phyloP scores from a whole-genome alignment of 768 basidiomycete genomes.

The Pisolithus sp. region DNA sequence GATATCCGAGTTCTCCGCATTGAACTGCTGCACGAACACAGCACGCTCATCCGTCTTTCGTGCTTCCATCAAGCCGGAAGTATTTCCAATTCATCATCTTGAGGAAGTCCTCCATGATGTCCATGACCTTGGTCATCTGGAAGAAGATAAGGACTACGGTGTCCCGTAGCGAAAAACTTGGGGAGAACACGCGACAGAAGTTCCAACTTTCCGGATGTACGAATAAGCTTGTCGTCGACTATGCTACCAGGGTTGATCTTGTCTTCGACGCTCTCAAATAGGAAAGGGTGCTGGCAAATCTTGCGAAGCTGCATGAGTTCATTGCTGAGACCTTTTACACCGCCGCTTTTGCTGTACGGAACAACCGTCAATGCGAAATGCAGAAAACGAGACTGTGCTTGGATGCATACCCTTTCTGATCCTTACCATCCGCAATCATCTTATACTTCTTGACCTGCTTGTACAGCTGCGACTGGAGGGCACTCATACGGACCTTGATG shows the following conservation, averaged over 20 bases:
- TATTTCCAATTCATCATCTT: constrained; percentile 82
- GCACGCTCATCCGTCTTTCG: constrained; percentile 95
- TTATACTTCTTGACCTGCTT: constrained; percentile 98
- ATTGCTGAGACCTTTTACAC: constrained; percentile 87
- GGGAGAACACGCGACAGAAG: constrained; percentile 86
- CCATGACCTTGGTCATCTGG: constrained; percentile 99
- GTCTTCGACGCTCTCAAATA: constrained; percentile 93
- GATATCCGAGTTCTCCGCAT: constrained; percentile 81
- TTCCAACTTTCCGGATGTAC: constrained; percentile 91
- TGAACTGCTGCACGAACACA: constrained; percentile 78
- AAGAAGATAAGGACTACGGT: constrained; percentile 98
- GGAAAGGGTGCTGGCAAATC: constrained; percentile 96
- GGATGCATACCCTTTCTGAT: constrained; percentile 59
- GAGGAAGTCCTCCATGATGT: constrained; percentile 94
- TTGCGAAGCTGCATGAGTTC: constrained; percentile 98
- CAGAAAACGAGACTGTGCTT: neutral
- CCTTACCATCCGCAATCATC: constrained; percentile 85
- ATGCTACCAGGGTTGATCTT: constrained; percentile 79
- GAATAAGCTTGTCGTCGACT: constrained; percentile 79
- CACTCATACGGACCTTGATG: constrained; percentile 93
- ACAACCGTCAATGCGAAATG: neutral
- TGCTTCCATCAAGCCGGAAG: constrained; percentile 92
- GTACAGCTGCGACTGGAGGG: constrained; percentile 86
- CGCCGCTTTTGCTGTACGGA: constrained; percentile 52
- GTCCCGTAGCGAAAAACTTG: constrained; percentile 88